phyloP scores from a whole-genome alignment of 163 green algal species.

The Trebouxiophyceae sp. region DNA sequence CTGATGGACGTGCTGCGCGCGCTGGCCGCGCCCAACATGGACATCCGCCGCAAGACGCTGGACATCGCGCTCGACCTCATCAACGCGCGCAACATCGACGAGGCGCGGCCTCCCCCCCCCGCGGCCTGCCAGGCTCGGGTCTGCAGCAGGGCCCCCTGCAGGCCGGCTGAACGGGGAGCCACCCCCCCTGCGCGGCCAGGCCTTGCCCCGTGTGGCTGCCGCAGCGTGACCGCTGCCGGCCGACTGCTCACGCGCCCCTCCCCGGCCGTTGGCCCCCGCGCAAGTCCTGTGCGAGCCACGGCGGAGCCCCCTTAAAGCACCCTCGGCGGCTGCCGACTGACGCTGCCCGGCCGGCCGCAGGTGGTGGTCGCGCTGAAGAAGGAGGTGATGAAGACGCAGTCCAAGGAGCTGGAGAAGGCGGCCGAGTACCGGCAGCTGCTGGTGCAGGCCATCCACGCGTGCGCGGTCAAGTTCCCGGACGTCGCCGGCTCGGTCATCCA shows the following conservation, averaged over 20 bases:
- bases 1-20: slow-evolving; percentile 96
- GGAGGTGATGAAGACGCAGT: slow-evolving; percentile 94
- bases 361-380: slow-evolving; percentile 96
- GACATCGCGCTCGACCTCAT: slow-evolving; percentile 94
- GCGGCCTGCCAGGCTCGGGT: too few species aligned
- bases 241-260: too few species aligned
- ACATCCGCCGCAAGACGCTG: slow-evolving; percentile 93
- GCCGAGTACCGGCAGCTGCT: slow-evolving; percentile 88
- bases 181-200: too few species aligned
- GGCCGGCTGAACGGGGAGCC: too few species aligned
- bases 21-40: slow-evolving; percentile 83
- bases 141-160: too few species aligned
- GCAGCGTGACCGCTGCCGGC: too few species aligned
- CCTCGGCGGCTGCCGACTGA: background rate
- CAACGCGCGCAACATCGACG: slow-evolving; percentile 73
- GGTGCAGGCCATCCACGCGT: slow-evolving; percentile 86
- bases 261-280: too few species aligned
- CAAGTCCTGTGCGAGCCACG: too few species aligned
- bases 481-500: slow-evolving; percentile 57
- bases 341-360: slow-evolving; percentile 18
- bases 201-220: too few species aligned
- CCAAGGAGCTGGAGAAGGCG: slow-evolving; percentile 77
- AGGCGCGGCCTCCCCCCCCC: too few species aligned
- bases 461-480: slow-evolving; percentile 92
- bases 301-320: too few species aligned